These are phyloP conservation scores for Rhazya stricta DNA, from an alignment of 257 asterid species.

Conservation along the genomic window DNA sequence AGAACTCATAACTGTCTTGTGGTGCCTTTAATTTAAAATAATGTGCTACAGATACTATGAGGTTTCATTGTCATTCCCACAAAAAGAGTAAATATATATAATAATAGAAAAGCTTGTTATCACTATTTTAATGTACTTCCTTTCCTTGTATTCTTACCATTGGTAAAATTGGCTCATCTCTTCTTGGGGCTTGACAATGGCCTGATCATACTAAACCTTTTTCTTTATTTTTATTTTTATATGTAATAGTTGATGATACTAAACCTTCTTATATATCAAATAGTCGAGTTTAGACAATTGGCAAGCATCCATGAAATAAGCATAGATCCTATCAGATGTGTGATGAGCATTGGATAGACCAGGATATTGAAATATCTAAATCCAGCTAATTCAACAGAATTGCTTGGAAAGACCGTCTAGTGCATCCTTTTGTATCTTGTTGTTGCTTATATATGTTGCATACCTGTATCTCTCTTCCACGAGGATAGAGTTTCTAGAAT, in stretches of 20 bases:
- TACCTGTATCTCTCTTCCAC: not conserved
- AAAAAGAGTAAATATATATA: not conserved
- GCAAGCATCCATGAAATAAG: not conserved
- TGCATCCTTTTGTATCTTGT: not conserved
- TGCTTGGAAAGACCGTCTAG: not conserved
- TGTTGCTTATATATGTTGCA: not conserved
- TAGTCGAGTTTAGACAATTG: not conserved
- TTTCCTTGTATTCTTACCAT: not conserved
- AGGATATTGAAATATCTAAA: not conserved
- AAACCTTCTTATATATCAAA: not conserved
- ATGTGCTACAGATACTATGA: not conserved
- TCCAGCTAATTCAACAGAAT: not conserved
- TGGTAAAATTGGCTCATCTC: not conserved
- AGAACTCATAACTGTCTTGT: not conserved
- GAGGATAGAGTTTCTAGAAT: not conserved
- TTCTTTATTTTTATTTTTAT: not conserved
- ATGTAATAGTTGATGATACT: not conserved
- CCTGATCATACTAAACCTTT: not conserved
- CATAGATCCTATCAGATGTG: not conserved
- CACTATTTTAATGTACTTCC: not conserved
- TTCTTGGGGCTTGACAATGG: not conserved
- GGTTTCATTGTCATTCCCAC: not conserved
- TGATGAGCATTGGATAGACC: not conserved
- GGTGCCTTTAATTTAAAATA: not conserved
- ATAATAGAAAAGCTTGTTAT: not conserved